Evolutionary conservation across 768 basidiomycete genomes (phyloP).

Genomic region (Amanita jacksonii): DNA sequence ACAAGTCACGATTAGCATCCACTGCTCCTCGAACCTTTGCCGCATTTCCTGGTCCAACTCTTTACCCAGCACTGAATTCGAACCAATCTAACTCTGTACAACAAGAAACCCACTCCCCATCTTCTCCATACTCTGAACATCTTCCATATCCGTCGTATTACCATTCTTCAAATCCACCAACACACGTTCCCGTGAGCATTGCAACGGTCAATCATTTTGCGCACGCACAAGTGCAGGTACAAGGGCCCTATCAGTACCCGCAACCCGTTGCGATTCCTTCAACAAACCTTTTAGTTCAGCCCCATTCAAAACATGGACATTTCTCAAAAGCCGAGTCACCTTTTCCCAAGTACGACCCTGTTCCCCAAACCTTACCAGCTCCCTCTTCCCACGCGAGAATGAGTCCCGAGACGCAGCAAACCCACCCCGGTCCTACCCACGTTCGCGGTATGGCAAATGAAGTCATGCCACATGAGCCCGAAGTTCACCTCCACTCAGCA

Average conservation of each 20-base stretch:
- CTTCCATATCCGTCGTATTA: conserved; percentile 1
- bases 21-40: conserved; percentile 29
- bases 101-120: background rate
- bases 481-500: background rate
- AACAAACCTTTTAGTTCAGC: background rate
- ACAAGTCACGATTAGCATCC: conserved; percentile 20
- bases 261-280: background rate
- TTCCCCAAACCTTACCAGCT: background rate
- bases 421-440: background rate
- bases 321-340: background rate
- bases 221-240: background rate
- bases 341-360: background rate
- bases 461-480: background rate
- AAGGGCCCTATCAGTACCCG: background rate
- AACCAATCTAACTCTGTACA: background rate
- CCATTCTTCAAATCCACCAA: background rate
- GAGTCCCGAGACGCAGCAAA: background rate
- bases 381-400: background rate
- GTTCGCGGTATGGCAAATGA: background rate
- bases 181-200: background rate
- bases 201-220: background rate
- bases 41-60: conserved; percentile 23
- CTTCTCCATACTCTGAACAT: background rate
- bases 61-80: conserved; percentile 1
- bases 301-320: background rate